Base-by-base conservation (phyloP, 768 basidiomycete species). In the Lepiota brunneoincarnata region DNA sequence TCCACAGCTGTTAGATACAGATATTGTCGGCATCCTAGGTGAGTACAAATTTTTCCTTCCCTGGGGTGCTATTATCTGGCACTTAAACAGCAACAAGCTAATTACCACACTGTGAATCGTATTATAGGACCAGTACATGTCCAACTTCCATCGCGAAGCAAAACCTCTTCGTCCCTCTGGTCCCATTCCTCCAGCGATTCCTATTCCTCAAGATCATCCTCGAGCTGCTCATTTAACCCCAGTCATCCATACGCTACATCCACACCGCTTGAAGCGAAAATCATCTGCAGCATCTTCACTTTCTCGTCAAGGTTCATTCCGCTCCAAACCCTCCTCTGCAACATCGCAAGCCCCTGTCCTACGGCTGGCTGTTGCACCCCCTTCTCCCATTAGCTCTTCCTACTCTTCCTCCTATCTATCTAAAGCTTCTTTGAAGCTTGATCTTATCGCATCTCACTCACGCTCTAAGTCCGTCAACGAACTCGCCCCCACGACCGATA, bases 1-100 rank as follows among this genome's bases (percentile, higher is more conserved):
- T 14, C 85, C 84, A n/a, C 81, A 77, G 54, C 69, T 85, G 28
- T 57, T 81, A 10, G 83, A 86, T 21, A 60, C 51, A 34, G 55
- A 54, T 24, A 36, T 43, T 38, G 55, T 42, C 23, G 49, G 52
- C 17, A 42, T 48, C 11, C 20, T 56, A 45, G 64, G 71, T 71
- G 46, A 17, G 64, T 61, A 35, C 34, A 10, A 38, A n/a, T n/a
- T n/a, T 26, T 26, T 23, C 11, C 41, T 55, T 39, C 17, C 6
- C 21, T 20, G 31, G n/a, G 34, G 39, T 45, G 21, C 39, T 26
- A 47, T 46, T 40, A 9, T 54, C 34, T 18, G 24, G 18, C 44
- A 15, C 6, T 14, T 20, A 18, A 37, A 15, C 45, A 35, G 34
- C 31, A 20, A 34, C 26, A 41, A 40, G 35, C 43, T 54, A 38